Percentiles rank a stretch among this genome's conserved stretches.
These are phyloP conservation scores for Hyaloscypha variabilis DNA, from an alignment of 495 filamentous ascomycete species.

Conservation along the genomic window DNA sequence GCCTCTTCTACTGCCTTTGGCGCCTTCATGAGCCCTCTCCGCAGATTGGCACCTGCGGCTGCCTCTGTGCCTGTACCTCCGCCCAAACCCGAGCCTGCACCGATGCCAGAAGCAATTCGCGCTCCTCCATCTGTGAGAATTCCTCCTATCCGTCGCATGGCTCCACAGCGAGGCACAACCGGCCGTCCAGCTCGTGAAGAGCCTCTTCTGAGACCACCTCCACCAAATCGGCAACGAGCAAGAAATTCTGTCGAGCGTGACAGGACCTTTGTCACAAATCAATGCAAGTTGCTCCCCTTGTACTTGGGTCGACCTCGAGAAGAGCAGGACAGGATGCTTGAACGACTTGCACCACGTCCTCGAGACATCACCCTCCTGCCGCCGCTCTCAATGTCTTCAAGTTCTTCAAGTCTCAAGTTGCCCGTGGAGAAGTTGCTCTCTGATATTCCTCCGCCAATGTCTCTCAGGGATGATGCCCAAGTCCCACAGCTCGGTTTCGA, in stretches of 20 bases:
- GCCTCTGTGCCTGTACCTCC: background rate
- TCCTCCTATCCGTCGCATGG: background rate
- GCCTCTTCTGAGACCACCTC: background rate
- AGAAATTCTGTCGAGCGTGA: too few relatives aligned
- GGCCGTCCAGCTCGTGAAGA: background rate
- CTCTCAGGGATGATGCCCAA: too few relatives aligned
- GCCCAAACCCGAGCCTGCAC: background rate
- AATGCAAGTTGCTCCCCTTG: background rate
- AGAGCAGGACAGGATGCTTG: background rate
- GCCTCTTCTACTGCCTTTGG: too few relatives aligned
- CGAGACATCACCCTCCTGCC: background rate
- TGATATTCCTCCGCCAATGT: background rate
- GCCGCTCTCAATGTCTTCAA: background rate
- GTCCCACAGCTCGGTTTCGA: too few relatives aligned
- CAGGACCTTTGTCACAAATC: background rate
- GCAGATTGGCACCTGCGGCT: background rate
- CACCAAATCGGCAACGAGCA: background rate
- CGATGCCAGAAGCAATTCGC: background rate
- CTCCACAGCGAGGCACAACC: background rate
- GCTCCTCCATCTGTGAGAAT: background rate
- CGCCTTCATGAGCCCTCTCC: too few relatives aligned
- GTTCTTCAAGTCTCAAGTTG: background rate
- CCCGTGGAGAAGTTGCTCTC: background rate
- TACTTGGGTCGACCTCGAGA: background rate
- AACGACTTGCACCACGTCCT: background rate